A percentile compares a stretch with the other conserved stretches of the same genome.
These are phyloP conservation scores for Grosmannia clavigera DNA, from an alignment of 2,329 filamentous ascomycete species.

Conservation along the genomic window DNA sequence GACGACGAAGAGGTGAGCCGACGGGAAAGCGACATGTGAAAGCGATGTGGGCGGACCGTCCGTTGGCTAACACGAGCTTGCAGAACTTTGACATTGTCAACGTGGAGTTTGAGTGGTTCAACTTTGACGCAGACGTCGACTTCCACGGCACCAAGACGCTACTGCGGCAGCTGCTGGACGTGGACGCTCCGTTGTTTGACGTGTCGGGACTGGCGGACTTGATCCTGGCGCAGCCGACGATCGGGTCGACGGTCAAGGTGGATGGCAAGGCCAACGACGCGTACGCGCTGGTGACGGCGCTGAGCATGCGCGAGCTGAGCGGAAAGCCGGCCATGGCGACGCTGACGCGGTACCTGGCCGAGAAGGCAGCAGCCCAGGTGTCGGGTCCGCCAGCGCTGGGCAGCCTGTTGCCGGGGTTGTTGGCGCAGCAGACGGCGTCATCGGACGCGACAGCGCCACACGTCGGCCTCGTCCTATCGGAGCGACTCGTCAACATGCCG, in stretches of 20 bases:
- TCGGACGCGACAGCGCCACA: constrained; percentile 25
- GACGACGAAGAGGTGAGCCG: constrained; percentile 33
- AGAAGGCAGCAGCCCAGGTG: constrained; percentile 38
- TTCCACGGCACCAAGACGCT: constrained; percentile 91
- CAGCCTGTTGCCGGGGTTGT: constrained; percentile 28
- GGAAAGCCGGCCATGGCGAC: constrained; percentile 60
- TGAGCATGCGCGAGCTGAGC: constrained; percentile 72
- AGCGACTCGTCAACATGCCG: constrained; percentile 95
- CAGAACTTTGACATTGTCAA: constrained; percentile 86
- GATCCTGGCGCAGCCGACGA: constrained; percentile 68
- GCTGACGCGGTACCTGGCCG: constrained; percentile 58
- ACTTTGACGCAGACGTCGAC: constrained; percentile 77
- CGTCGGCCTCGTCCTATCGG: constrained; percentile 78
- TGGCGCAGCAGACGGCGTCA: constrained; percentile 27
- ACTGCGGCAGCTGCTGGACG: constrained; percentile 82
- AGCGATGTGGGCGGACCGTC: not conserved
- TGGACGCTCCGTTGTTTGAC: constrained; percentile 75
- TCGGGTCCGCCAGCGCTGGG: constrained; percentile 42
- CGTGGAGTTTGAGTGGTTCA: constrained; percentile 98
- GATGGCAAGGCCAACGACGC: constrained; percentile 87
- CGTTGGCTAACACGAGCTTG: constrained; percentile 9
- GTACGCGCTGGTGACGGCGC: constrained; percentile 79
- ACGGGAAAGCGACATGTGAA: not conserved
- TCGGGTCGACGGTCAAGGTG: constrained; percentile 95
- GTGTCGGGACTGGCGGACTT: constrained; percentile 77